Conservation (phyloP, 106 monocot genomes). For the Xerophyta viscosa region DNA sequence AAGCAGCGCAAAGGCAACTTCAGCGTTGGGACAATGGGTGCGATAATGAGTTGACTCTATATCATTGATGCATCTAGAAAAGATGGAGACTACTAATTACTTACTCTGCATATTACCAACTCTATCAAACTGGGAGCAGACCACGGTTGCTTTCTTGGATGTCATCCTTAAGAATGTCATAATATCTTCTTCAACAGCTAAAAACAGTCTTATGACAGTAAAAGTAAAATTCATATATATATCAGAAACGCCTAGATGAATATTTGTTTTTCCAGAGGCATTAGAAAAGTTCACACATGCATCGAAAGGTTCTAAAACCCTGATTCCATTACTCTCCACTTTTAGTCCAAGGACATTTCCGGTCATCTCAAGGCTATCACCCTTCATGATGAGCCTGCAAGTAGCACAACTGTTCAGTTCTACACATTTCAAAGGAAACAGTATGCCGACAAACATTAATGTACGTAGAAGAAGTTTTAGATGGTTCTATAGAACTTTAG, state of each 20-base stretch:
- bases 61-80: no score
- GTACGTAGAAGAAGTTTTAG: no score
- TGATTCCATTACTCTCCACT: conserved; percentile 92
- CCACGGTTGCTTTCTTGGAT: conserved; percentile 66
- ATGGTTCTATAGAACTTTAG: no score
- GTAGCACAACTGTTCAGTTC: no score
- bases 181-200: conserved; percentile 94
- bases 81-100: no score
- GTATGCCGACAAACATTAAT: no score
- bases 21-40: no score
- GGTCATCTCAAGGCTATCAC: conserved; percentile 56
- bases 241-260: conserved; percentile 65
- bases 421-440: no score
- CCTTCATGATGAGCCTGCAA: conserved; percentile 74
- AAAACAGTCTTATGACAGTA: conserved; percentile 68
- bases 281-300: conserved; percentile 65
- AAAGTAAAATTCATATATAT: conserved; percentile 94
- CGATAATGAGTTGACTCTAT: no score
- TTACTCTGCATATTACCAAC: conserved; percentile 74
- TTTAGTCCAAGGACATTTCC: conserved; percentile 75
- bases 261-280: conserved; percentile 59
- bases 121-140: conserved; percentile 92
- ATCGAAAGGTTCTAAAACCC: conserved; percentile 90
- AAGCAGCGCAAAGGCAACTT: no score
- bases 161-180: conserved; percentile 87